phyloP scores from a whole-genome alignment of 306 rosid species.

The Cyamopsis tetragonoloba region DNA sequence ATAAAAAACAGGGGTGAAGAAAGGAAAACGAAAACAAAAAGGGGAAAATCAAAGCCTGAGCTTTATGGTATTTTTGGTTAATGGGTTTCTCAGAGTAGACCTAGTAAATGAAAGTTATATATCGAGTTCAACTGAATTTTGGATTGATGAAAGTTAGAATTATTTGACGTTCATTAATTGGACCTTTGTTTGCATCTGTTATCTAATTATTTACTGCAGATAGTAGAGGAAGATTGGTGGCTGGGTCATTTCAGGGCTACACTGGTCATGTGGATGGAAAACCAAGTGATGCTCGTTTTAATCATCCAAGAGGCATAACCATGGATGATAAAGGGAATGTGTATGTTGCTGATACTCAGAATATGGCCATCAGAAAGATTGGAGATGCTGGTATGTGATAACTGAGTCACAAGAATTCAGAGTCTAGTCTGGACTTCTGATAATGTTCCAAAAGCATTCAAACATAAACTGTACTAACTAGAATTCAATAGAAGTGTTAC shows the following conservation, averaged over 20 bases:
- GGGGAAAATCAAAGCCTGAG: background rate
- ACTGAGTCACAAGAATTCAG: conserved; percentile 23
- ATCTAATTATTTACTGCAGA: conserved; percentile 51
- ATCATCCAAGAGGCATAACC: conserved; percentile 89
- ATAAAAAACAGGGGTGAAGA: background rate
- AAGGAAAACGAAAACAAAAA: background rate
- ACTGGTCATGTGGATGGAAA: conserved; percentile 93
- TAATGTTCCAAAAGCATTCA: conserved; percentile 7
- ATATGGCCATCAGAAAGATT: conserved; percentile 90
- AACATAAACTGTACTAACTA: background rate
- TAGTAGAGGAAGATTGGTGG: conserved; percentile 95
- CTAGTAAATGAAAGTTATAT: conserved; percentile 13
- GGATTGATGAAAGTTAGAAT: background rate
- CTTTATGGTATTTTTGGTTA: background rate
- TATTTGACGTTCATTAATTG: background rate
- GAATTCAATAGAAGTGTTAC: background rate
- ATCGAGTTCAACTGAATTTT: background rate
- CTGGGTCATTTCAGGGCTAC: conserved; percentile 96
- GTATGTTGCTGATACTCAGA: conserved; percentile 92
- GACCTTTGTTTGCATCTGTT: background rate
- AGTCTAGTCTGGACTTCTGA: conserved; percentile 16
- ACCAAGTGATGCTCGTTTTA: conserved; percentile 89
- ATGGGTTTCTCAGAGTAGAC: background rate
- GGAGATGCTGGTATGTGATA: conserved; percentile 76
- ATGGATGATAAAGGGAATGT: conserved; percentile 96